phyloP scores from a whole-genome alignment of 1,284 basidiomycete genomes.

The Naganishia liquefaciens region DNA sequence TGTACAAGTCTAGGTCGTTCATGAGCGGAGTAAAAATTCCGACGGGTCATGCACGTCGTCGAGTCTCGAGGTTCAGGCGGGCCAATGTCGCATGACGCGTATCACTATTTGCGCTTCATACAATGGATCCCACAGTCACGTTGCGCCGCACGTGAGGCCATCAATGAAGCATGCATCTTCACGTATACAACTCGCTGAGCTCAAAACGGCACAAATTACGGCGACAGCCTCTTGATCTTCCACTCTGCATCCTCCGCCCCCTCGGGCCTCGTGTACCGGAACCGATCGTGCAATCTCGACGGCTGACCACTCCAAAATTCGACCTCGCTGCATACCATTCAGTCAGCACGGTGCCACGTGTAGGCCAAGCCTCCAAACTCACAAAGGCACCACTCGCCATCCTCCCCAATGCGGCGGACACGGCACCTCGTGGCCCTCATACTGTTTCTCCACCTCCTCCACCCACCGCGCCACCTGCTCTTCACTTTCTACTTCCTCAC shows the following conservation, averaged over 20 bases:
- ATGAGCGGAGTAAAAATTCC: too few relatives aligned
- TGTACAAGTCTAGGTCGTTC: too few relatives aligned
- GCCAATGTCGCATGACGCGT: too few relatives aligned
- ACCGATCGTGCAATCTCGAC: slow-evolving; percentile 82
- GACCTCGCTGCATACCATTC: slow-evolving; percentile 60
- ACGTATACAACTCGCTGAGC: too few relatives aligned
- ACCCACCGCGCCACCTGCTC: slow-evolving; percentile 68
- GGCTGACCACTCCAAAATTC: slow-evolving; percentile 95
- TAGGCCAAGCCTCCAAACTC: slow-evolving; percentile 53
- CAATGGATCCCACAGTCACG: too few relatives aligned
- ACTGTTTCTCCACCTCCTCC: slow-evolving; percentile 63
- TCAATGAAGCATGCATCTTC: not conserved
- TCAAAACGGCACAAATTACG: slow-evolving; percentile 52
- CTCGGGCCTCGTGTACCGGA: slow-evolving; percentile 70
- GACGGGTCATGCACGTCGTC: too few relatives aligned
- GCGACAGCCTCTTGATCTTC: slow-evolving; percentile 73
- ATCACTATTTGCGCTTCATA: too few relatives aligned
- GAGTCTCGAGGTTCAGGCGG: too few relatives aligned
- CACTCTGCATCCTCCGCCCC: slow-evolving; percentile 63
- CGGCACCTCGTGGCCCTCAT: slow-evolving; percentile 62
- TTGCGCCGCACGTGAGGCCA: too few relatives aligned
- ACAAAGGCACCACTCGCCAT: slow-evolving; percentile 88
- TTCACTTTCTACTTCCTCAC: slow-evolving; percentile 71
- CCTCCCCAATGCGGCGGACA: slow-evolving; percentile 95
- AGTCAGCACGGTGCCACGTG: not conserved